Percentiles rank a stretch among this genome's conserved stretches.
phyloP scores from a whole-genome alignment of 768 basidiomycete genomes.

The Termitomyces sp. region DNA sequence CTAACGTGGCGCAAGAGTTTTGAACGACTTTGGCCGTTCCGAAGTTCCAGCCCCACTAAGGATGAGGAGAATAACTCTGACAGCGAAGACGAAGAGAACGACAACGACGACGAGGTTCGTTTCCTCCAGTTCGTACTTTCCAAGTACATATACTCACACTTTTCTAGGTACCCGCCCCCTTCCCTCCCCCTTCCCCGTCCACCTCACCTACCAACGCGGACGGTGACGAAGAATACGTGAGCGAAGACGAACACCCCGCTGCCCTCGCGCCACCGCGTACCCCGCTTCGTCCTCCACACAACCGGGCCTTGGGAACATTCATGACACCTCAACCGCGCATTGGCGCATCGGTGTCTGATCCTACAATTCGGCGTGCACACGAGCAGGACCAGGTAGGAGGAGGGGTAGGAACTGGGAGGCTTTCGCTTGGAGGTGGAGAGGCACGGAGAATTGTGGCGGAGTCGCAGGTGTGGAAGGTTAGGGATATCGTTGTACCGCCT shows the following conservation, averaged over 20 bases:
- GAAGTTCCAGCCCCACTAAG: conserved; percentile 18
- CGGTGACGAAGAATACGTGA: conserved; percentile 6
- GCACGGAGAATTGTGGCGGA: conserved; percentile 35
- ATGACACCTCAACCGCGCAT: conserved; percentile 48
- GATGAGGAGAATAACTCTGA: conserved; percentile 12
- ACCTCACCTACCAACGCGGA: not conserved
- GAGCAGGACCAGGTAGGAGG: not conserved
- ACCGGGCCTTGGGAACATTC: conserved; percentile 32
- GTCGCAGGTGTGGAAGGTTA: conserved; percentile 49
- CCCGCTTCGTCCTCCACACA: conserved; percentile 17
- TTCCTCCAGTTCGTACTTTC: not conserved
- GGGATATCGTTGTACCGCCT: conserved; percentile 44
- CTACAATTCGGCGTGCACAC: not conserved
- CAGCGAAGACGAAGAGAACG: not conserved
- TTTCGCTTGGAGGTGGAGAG: conserved; percentile 41
- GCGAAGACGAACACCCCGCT: conserved; percentile 18
- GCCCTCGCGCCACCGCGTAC: conserved; percentile 19
- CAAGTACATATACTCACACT: not conserved
- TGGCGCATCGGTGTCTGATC: not conserved
- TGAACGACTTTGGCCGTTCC: conserved; percentile 37
- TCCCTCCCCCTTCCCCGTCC: not conserved
- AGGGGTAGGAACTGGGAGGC: conserved; percentile 13
- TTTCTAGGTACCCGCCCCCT: not conserved
- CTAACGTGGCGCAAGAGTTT: conserved; percentile 38
- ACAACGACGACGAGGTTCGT: conserved; percentile 11